Conservation (phyloP, 495 filamentous ascomycete species). For the Filosporella fistucella region DNA sequence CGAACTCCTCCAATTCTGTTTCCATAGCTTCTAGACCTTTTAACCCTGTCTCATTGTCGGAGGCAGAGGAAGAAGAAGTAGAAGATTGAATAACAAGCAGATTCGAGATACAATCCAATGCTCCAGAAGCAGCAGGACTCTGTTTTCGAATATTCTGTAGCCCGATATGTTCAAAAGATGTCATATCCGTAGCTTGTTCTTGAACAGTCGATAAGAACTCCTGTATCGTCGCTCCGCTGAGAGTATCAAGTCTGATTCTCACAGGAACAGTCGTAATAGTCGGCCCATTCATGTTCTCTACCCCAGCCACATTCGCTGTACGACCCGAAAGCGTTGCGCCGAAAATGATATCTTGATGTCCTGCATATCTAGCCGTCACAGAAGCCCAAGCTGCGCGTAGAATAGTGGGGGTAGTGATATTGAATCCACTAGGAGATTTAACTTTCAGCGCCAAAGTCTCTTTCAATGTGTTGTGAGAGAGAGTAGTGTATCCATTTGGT, state of each 20-base stretch:
- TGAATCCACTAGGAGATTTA: too few species aligned
- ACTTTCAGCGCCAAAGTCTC: too few species aligned
- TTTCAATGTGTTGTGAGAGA: too few species aligned
- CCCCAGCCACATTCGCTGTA: constrained; percentile 18
- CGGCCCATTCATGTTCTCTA: constrained; percentile 51
- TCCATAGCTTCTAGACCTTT: too few species aligned
- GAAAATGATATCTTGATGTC: not conserved
- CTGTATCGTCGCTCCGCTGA: not conserved
- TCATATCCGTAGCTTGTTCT: constrained; percentile 43
- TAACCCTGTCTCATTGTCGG: constrained; percentile 36
- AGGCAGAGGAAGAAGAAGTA: constrained; percentile 54
- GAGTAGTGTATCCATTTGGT: too few species aligned
- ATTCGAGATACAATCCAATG: constrained; percentile 61
- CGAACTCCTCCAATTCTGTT: constrained; percentile 32
- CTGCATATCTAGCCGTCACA: not conserved
- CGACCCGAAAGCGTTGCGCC: not conserved
- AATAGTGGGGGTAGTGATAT: too few species aligned
- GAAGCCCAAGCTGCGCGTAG: not conserved
- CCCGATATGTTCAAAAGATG: constrained; percentile 62
- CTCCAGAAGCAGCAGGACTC: constrained; percentile 55
- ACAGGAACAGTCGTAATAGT: constrained; percentile 64
- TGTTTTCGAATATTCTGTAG: constrained; percentile 64
- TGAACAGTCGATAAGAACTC: constrained; percentile 32
- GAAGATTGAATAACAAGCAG: constrained; percentile 22
- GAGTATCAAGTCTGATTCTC: constrained; percentile 32